Evolutionary conservation across 2,329 filamentous ascomycete genomes (phyloP), one percentile per base, ranked within the genome.

Genomic region (Coniochaeta hoffmannii): DNA sequence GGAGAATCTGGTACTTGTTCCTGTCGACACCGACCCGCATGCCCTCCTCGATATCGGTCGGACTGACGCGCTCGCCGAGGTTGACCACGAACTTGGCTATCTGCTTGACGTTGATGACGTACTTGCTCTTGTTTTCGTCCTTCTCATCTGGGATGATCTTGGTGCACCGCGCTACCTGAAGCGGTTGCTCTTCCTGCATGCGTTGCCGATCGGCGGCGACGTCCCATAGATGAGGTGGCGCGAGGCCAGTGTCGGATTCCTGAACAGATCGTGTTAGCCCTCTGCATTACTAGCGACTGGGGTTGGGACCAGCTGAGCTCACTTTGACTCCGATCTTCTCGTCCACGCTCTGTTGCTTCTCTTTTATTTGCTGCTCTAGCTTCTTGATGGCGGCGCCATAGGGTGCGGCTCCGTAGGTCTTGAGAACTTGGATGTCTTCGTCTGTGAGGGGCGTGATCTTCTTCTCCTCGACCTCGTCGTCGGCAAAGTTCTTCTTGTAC

Each of bases 81-180:
- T 97, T 94, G 62, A 99, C 94, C 53, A 99, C 94, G 67, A 99
- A 99, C 76, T 99, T 99, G 68, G 94, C 94, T 67, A 99, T 99
- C 74, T 99, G 94, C 80, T 99, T 99, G 65, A 99, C 93, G 75
- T 99, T 99, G 82, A 99, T 99, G 67, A 99, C 92, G 78, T 99
- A 99, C 85, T 97, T 99, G 84, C 89, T 96, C 83, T 99, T 99
- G 60, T 96, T 89, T 58, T 90, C 80, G 70, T 97, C 92, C 74
- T 94, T 93, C 71, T 96, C 92, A 69, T 97, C 93, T 59, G 91
- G 86, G 64, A 99, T 99, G 72, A 99, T 99, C 81, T 99, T 99
- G 58, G 94, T 99, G 81, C 94, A 99, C 68, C 94, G 83, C 62
- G 94, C 94, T 61, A 99, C 94, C 76, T 99, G 94, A 65, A 97